Evolutionary conservation across 768 basidiomycete species (phyloP).

Genomic region (Dictyophora rubrovolvata): DNA sequence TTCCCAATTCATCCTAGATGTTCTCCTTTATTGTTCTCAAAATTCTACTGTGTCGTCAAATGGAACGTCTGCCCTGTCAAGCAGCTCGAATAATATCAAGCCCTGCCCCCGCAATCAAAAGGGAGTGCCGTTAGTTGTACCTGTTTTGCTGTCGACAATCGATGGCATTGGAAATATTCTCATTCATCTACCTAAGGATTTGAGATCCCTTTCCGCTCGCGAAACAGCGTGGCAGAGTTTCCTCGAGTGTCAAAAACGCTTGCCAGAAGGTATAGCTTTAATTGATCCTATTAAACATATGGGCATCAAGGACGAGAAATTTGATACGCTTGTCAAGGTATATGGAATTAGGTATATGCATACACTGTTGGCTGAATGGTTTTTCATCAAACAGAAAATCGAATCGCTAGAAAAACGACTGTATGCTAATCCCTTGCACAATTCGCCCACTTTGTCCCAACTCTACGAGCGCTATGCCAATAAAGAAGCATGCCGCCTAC

Average conservation of each 20-base stretch:
- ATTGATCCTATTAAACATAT: constrained; percentile 92
- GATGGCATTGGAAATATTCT: constrained; percentile 82
- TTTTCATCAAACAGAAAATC: constrained; percentile 58
- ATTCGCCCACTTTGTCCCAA: constrained; percentile 65
- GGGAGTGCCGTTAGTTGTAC: constrained; percentile 77
- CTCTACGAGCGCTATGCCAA: constrained; percentile 71
- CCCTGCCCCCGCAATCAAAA: constrained; percentile 68
- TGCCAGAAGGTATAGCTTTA: constrained; percentile 76
- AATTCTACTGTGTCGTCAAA: constrained; percentile 49
- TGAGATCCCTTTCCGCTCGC: constrained; percentile 63
- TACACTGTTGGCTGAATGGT: not conserved
- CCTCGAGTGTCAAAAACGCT: constrained; percentile 80
- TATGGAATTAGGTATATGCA: constrained; percentile 6
- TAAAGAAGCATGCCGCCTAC: constrained; percentile 62
- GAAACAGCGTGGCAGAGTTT: constrained; percentile 88
- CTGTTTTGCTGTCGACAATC: constrained; percentile 78
- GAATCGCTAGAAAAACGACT: constrained; percentile 80
- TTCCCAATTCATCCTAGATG: constrained; percentile 88
- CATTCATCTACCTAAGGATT: constrained; percentile 81
- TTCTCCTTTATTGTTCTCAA: constrained; percentile 70
- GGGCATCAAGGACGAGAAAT: constrained; percentile 92
- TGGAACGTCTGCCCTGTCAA: constrained; percentile 31
- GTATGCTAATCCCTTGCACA: constrained; percentile 68
- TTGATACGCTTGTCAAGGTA: constrained; percentile 78
- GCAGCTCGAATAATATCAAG: constrained; percentile 47